Evolutionary conservation across 1,284 basidiomycete genomes (phyloP), one percentile per base, ranked within the genome.

Genomic region (Takashimella koratensis): DNA sequence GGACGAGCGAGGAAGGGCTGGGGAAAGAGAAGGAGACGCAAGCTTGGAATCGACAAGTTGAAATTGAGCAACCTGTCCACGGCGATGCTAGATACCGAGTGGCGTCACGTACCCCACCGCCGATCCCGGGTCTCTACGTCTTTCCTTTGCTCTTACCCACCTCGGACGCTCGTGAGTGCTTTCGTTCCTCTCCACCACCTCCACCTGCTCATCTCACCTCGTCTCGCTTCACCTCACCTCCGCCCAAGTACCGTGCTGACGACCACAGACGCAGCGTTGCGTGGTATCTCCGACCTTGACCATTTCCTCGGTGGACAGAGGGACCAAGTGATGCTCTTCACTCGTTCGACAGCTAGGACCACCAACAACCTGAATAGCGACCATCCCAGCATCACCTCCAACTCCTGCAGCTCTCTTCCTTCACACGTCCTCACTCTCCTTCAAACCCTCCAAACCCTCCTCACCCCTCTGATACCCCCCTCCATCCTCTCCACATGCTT

Each of bases 301-400:
- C 47, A 70, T 24, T 77, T 77, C 50, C 48, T 56, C 23, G 71
- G 70, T 19, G 73, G 73, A 1, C 30, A 49, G 11, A 59, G 71
- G 22, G 69, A 77, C 53, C 76, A 77, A 57, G 74, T 68, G 16
- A 76, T 77, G 76, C 57, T 77, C 4, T 77, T 77, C 57, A 58
- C 65, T 13, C 30, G 51, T 24, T 26, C 49, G 45, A 1, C 52
- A 45, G 13, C 51, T 41, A 19, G 22, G 36, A 16, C 43, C 41
- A 40, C 25, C 27, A 10, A 8, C 42, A 21, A 43, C 21, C 23
- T 45, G n/a, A 27, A 47, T n/a, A n/a, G n/a, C n/a, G n/a, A n/a
- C n/a, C n/a, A n/a, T n/a, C 41, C 27, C 23, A 36, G 47, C 5
- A 36, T 19, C 16, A 45, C 3, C 27, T 27, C n/a, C 20, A 25